Evolutionary conservation across 345 rosid genomes (phyloP), one percentile per base, ranked within the genome.

Genomic region (Streptanthus diversifolius): DNA sequence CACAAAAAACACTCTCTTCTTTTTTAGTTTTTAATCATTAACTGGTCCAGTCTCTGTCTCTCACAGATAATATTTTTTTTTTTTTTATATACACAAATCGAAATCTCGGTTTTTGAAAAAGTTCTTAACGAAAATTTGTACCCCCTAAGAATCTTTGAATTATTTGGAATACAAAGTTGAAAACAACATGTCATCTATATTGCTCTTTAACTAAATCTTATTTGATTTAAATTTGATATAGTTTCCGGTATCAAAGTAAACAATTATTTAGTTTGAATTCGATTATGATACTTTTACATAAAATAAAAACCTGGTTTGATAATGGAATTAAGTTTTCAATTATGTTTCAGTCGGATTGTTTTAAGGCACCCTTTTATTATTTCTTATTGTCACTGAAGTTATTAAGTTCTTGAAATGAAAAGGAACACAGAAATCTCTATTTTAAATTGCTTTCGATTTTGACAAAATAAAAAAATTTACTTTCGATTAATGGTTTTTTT

Each of bases 41-140:
- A 57, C 71, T 63, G 79, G 75, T 75, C 79, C 79, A 63, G 71
- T 70, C 75, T 47, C 22, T 76, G 75, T 63, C 79, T 67, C 61
- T 63, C 18, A 4, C 63, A 61, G 13, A 61, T 68, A 22, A 17
- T 45, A 30, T 14, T 37, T 25, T 5, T 36, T 27, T 40, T 55
- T 6, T 32, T 44, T 62, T 27, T 9, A 13, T 52, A 17, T 76
- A 63, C 75, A 62, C 43, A 69, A 33, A 44, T 76, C 79, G 51
- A 69, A 35, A 55, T 76, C 79, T 76, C 53, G 79, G 13, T 54
- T 63, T 54, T 63, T 70, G 70, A 37, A 70, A 76, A 76, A 70
- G 79, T 47, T 45, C 43, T 25, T 62, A 69, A 27, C 17, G 29
- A 19, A 72, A 66, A 7, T 25, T 36, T 45, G 17, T 73, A 63